A percentile compares a stretch with the other conserved stretches of the same genome.
Conservation (phyloP, 108 stramenopile species). For the Nannochloropsis granulata region DNA sequence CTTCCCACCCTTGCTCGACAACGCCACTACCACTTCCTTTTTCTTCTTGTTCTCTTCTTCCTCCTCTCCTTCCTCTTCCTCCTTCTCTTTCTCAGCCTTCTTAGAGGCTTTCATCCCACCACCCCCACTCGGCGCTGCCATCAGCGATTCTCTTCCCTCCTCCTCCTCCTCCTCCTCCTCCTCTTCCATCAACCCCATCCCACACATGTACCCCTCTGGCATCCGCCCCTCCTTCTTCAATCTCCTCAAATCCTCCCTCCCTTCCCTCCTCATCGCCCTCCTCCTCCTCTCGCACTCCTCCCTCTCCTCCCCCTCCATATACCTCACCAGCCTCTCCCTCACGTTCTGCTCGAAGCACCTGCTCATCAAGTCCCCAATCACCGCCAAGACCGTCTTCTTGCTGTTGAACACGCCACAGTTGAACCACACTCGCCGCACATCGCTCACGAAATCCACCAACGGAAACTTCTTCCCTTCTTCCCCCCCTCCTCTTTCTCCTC, state of each 20-base stretch:
- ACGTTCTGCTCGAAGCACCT: background rate
- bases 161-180: background rate
- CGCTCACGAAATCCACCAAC: background rate
- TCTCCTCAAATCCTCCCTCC: background rate
- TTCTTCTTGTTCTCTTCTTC: background rate
- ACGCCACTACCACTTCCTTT: too few relatives aligned
- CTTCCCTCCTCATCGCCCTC: background rate
- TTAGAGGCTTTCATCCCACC: background rate
- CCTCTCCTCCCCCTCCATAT: background rate
- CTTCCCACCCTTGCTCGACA: too few relatives aligned
- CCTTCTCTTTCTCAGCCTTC: background rate
- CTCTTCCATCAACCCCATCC: background rate
- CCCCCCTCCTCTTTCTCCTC: too few relatives aligned
- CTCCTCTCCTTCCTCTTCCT: background rate
- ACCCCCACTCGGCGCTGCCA: too few relatives aligned
- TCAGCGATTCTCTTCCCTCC: background rate
- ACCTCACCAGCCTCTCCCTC: background rate
- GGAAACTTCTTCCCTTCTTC: background rate
- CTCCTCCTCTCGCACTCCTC: background rate
- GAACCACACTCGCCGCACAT: background rate
- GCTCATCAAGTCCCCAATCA: background rate
- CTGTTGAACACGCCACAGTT: background rate
- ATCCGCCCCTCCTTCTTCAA: background rate
- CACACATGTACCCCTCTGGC: background rate
- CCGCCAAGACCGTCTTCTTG: background rate